phyloP scores from a whole-genome alignment of 208 protist genomes.

The Leishmania braziliensis region DNA sequence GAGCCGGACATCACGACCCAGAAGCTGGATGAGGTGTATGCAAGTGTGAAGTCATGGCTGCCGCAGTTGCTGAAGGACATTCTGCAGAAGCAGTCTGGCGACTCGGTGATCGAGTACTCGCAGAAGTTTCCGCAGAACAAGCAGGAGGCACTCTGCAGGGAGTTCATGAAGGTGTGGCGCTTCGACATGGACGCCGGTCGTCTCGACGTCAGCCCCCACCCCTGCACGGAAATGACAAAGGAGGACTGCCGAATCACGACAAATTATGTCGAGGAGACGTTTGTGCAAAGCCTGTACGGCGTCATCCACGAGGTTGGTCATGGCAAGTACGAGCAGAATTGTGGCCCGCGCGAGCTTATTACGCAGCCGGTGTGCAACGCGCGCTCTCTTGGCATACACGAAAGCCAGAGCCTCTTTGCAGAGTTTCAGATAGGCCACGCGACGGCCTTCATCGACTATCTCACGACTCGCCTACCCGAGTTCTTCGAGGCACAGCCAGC shows the following conservation, averaged over 20 bases:
- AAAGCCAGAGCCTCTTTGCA: conserved; percentile 91
- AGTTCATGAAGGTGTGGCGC: conserved; percentile 65
- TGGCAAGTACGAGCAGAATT: conserved; percentile 90
- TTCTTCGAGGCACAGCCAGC: conserved; percentile 58
- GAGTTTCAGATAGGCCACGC: conserved; percentile 75
- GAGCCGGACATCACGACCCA: conserved; percentile 79
- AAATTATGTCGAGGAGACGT: conserved; percentile 64
- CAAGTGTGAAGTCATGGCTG: conserved; percentile 78
- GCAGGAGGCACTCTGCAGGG: conserved; percentile 61
- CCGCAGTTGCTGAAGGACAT: conserved; percentile 76
- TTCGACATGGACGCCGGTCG: conserved; percentile 86
- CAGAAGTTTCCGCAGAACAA: conserved; percentile 49
- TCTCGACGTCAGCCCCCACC: conserved; percentile 86
- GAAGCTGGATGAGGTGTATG: conserved; percentile 71
- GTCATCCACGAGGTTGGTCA: conserved; percentile 91
- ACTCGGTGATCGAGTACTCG: conserved; percentile 33
- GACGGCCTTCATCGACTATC: conserved; percentile 55
- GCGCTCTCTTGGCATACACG: conserved; percentile 84
- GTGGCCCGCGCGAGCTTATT: conserved; percentile 57
- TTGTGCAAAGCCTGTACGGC: conserved; percentile 57
- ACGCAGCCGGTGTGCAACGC: conserved; percentile 67
- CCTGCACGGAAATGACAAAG: conserved; percentile 83
- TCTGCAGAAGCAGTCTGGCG: conserved; percentile 45
- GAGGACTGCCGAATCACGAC: conserved; percentile 90
- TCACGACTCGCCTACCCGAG: conserved; percentile 47